Percentiles rank a stretch among this genome's conserved stretches.
These are phyloP conservation scores for Elasticomyces elasticus DNA, from an alignment of 495 filamentous ascomycete species.

Conservation along the genomic window DNA sequence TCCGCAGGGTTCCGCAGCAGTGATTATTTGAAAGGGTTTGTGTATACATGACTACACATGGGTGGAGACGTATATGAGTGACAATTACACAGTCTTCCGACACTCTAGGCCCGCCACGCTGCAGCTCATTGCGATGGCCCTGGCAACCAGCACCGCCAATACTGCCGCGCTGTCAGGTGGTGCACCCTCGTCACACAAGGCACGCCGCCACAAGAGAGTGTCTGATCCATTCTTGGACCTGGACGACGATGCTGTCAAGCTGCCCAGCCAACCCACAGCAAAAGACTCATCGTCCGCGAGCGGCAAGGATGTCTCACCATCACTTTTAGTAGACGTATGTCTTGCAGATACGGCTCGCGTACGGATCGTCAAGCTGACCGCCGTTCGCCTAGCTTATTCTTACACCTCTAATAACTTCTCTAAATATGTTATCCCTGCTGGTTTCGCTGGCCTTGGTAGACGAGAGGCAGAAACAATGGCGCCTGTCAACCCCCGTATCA, in stretches of 20 bases:
- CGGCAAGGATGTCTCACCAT: background rate
- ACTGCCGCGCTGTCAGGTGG: background rate
- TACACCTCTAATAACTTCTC: constrained; percentile 27
- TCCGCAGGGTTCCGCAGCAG: background rate
- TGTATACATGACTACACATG: constrained; percentile 1
- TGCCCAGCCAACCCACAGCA: background rate
- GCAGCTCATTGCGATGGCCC: background rate
- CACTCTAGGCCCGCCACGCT: background rate
- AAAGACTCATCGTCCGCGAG: background rate
- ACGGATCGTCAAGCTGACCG: background rate
- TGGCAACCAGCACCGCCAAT: background rate
- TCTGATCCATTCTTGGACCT: constrained; percentile 20
- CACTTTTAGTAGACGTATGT: constrained; percentile 14
- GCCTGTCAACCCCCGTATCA: constrained; percentile 14
- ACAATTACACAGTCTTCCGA: background rate
- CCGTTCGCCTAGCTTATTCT: constrained; percentile 22
- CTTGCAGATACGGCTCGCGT: background rate
- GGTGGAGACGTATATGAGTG: background rate
- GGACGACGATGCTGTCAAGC: background rate
- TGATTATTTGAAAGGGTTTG: background rate
- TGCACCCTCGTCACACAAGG: constrained; percentile 1
- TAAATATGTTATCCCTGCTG: constrained; percentile 31
- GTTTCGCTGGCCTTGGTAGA: constrained; percentile 32
- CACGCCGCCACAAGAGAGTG: constrained; percentile 14
- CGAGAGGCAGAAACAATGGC: constrained; percentile 25